Evolutionary conservation across 2,329 filamentous ascomycete species (phyloP).

Genomic region (Shiraia sp.): DNA sequence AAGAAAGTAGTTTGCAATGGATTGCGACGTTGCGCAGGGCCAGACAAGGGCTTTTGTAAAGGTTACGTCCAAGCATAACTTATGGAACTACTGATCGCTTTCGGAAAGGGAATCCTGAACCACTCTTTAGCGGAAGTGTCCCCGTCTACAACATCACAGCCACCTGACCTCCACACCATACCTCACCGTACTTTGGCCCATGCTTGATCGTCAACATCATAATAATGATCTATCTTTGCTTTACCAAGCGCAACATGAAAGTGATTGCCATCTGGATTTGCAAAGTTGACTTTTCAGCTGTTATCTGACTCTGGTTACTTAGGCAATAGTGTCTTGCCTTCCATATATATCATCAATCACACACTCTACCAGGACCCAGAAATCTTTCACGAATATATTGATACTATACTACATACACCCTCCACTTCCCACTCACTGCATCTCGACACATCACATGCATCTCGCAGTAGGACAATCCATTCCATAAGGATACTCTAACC

Average conservation of each 20-base stretch:
- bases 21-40: not conserved
- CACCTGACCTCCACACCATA: not conserved
- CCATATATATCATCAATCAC: no score
- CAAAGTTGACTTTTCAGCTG: constrained; percentile 26
- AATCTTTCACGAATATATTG: no score
- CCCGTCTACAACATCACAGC: constrained; percentile 1
- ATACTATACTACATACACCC: no score
- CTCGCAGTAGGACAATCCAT: no score
- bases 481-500: no score
- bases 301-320: constrained; percentile 14
- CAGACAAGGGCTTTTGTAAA: constrained; percentile 5
- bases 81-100: constrained; percentile 17
- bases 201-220: no score
- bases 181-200: not conserved
- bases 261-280: constrained; percentile 23
- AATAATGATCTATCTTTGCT: not conserved
- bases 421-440: no score
- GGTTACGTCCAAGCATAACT: not conserved
- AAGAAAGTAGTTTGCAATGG: not conserved
- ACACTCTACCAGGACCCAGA: no score
- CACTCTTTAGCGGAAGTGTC: constrained; percentile 5
- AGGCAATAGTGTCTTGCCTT: constrained; percentile 12
- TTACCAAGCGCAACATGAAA: constrained; percentile 9
- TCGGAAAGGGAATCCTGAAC: constrained; percentile 26
- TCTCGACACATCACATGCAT: no score